Conservation (phyloP, 2,329 filamentous ascomycete species). For the Hymenoscyphus fructigenus region DNA sequence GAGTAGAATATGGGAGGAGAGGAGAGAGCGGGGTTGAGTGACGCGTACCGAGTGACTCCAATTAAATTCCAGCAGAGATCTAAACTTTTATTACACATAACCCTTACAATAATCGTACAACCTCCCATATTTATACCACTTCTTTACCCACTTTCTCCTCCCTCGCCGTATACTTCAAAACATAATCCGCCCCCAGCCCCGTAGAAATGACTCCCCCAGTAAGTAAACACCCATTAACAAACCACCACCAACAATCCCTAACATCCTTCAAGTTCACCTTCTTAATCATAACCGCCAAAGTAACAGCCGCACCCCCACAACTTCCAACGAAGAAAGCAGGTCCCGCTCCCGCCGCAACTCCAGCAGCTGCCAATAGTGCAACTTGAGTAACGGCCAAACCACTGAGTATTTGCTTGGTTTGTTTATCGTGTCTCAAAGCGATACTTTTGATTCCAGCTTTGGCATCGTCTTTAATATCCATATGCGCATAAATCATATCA, state of each 20-base stretch:
- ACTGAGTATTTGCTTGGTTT: slow-evolving; percentile 74
- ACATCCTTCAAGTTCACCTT: slow-evolving; percentile 64
- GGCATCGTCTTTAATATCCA: slow-evolving; percentile 83
- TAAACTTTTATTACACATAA: not conserved
- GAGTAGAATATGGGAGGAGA: no score
- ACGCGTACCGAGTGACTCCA: no score
- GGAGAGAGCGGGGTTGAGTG: no score
- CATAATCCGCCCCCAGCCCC: slow-evolving; percentile 60
- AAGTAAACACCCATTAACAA: slow-evolving; percentile 68
- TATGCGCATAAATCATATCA: slow-evolving; percentile 92
- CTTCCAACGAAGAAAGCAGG: slow-evolving; percentile 68
- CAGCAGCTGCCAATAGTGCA: slow-evolving; percentile 67
- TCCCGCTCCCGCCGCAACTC: slow-evolving; percentile 64
- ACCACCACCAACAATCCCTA: slow-evolving; percentile 76
- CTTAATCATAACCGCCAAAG: slow-evolving; percentile 65
- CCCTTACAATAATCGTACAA: not conserved
- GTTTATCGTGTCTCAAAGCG: slow-evolving; percentile 72
- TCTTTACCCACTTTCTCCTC: not conserved
- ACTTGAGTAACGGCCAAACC: slow-evolving; percentile 70
- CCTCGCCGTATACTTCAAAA: slow-evolving; percentile 46
- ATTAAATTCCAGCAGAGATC: not conserved
- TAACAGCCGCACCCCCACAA: slow-evolving; percentile 62
- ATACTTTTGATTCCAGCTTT: slow-evolving; percentile 90
- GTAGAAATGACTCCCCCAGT: slow-evolving; percentile 62
- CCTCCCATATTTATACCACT: not conserved